Percentiles rank a stretch among this genome's conserved stretches.
phyloP scores from a whole-genome alignment of 768 basidiomycete genomes.

The Xanthoconium stramineum region DNA sequence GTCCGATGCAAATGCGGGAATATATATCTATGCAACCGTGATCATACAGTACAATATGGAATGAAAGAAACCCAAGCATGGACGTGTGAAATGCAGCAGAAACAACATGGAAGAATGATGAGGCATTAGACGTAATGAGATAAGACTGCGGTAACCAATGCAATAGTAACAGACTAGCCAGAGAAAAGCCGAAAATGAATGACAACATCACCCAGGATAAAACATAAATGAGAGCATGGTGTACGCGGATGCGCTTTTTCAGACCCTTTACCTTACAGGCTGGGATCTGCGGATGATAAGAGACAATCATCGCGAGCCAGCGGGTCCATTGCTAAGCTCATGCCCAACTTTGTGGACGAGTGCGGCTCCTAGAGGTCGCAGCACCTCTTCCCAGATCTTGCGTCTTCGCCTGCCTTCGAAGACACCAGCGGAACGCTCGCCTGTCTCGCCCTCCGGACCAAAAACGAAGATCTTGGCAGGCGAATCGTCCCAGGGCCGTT shows the following conservation, averaged over 20 bases:
- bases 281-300: background rate
- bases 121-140: background rate
- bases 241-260: conserved; percentile 12
- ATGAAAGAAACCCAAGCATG: background rate
- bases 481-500: conserved; percentile 62
- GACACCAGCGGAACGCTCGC: conserved; percentile 62
- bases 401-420: conserved; percentile 64
- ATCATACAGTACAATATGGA: background rate
- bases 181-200: conserved; percentile 3
- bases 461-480: conserved; percentile 69
- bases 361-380: conserved; percentile 64
- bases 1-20: background rate
- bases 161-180: background rate
- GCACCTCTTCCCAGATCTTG: conserved; percentile 58
- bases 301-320: conserved; percentile 20
- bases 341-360: conserved; percentile 71
- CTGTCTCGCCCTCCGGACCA: conserved; percentile 79
- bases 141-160: background rate
- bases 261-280: background rate
- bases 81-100: background rate
- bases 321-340: conserved; percentile 73
- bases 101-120: background rate
- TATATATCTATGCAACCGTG: background rate
- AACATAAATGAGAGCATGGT: background rate
- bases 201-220: background rate